These are phyloP conservation scores for Wolfiporia cocos DNA, from an alignment of 1,284 basidiomycete species.

Conservation along the genomic window DNA sequence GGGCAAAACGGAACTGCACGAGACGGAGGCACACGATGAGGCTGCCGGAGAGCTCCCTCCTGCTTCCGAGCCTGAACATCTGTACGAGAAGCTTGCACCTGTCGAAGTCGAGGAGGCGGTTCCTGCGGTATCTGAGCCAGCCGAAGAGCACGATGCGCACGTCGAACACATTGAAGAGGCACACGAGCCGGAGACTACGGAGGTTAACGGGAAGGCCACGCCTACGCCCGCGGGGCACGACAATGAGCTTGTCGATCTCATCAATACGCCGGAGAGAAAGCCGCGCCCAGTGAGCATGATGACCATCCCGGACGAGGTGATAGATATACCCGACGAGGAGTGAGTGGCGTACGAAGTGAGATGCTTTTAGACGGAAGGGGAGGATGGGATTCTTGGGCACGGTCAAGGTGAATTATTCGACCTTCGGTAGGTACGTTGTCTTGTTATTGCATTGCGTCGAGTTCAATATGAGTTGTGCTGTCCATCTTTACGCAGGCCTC, in stretches of 20 bases:
- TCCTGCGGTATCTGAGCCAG: too few species aligned
- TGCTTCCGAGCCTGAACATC: constrained; percentile 12
- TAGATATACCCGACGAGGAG: constrained; percentile 31
- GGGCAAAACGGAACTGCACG: constrained; percentile 6
- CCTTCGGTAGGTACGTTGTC: too few species aligned
- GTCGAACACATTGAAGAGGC: constrained; percentile 2
- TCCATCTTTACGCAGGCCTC: too few species aligned
- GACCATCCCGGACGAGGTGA: constrained; percentile 19
- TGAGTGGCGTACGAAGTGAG: too few species aligned
- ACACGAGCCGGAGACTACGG: not conserved
- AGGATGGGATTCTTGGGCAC: too few species aligned
- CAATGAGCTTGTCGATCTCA: constrained; percentile 54
- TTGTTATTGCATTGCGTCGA: too few species aligned
- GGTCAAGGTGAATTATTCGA: too few species aligned
- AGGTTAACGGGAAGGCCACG: constrained; percentile 15
- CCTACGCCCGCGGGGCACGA: constrained; percentile 1
- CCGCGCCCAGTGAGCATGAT: constrained; percentile 30
- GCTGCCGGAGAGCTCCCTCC: constrained; percentile 10
- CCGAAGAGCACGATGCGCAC: constrained; percentile 5
- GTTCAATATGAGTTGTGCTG: too few species aligned
- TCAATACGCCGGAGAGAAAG: constrained; percentile 51
- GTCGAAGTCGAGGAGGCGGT: constrained; percentile 5
- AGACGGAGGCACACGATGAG: constrained; percentile 14
- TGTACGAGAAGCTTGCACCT: constrained; percentile 8
- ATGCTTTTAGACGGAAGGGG: too few species aligned